These are phyloP conservation scores for Beauveria brongniartii DNA, from an alignment of 2,329 filamentous ascomycete species.

Conservation along the genomic window DNA sequence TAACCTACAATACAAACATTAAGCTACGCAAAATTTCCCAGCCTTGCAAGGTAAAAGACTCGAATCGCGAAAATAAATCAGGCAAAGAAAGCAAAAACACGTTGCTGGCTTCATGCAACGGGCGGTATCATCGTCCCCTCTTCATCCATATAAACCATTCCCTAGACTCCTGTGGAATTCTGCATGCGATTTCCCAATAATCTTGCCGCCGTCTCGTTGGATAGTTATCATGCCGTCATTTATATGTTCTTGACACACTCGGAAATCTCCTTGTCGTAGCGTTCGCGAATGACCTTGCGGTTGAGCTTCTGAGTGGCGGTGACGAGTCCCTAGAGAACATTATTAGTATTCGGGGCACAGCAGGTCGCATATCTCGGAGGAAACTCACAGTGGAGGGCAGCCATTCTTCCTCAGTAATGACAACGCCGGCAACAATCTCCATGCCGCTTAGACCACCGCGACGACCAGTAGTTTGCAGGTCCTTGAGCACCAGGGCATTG, in stretches of 20 bases:
- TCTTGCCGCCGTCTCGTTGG: constrained; percentile 1
- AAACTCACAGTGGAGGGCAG: constrained; percentile 72
- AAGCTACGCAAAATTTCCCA: constrained; percentile 8
- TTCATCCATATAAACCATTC: neutral
- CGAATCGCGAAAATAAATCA: neutral
- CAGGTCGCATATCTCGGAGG: too few species aligned
- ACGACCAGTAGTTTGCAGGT: constrained; percentile 57
- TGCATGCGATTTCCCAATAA: neutral
- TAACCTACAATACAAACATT: constrained; percentile 11
- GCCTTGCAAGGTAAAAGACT: neutral
- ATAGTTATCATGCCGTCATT: neutral
- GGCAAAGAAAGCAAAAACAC: constrained; percentile 10
- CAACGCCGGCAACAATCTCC: constrained; percentile 68
- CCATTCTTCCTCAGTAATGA: constrained; percentile 81
- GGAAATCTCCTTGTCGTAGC: constrained; percentile 44
- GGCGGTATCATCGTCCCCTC: constrained; percentile 15
- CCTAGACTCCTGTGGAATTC: neutral
- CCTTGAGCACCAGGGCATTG: constrained; percentile 53
- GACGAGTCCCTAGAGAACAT: constrained; percentile 40
- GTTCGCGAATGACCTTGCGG: constrained; percentile 41
- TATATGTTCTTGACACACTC: constrained; percentile 26
- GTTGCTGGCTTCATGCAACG: constrained; percentile 5
- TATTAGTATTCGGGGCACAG: constrained; percentile 15
- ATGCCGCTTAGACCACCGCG: constrained; percentile 60
- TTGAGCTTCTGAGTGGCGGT: constrained; percentile 57